phyloP scores from a whole-genome alignment of 2,329 filamentous ascomycete genomes.

The Diplodia seriata region DNA sequence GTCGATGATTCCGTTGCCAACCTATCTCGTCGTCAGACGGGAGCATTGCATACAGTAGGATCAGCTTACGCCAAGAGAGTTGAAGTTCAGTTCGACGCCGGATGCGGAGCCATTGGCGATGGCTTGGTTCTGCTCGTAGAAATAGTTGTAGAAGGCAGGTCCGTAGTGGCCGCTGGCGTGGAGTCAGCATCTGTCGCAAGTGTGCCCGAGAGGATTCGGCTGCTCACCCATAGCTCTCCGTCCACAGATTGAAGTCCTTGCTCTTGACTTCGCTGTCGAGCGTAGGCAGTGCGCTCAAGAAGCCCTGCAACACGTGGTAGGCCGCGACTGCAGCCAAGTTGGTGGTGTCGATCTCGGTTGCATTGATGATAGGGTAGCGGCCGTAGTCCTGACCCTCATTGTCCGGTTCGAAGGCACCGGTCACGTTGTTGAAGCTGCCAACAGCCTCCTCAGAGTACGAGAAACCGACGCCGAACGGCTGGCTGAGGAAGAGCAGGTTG shows the following conservation, averaged over 20 bases:
- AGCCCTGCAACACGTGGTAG: slow-evolving; percentile 64
- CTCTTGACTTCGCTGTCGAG: slow-evolving; percentile 56
- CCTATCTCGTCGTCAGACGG: slow-evolving; percentile 35
- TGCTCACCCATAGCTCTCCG: slow-evolving; percentile 55
- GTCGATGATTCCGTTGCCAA: slow-evolving; percentile 63
- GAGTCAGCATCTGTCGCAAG: slow-evolving; percentile 35
- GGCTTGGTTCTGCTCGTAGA: slow-evolving; percentile 63
- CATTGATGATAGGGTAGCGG: slow-evolving; percentile 59
- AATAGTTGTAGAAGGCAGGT: slow-evolving; percentile 63
- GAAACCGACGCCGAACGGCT: slow-evolving; percentile 66
- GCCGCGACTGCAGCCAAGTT: slow-evolving; percentile 62
- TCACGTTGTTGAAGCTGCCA: slow-evolving; percentile 48
- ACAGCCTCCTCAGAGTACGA: slow-evolving; percentile 50
- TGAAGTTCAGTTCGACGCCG: slow-evolving; percentile 61
- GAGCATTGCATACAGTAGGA: not conserved
- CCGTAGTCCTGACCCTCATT: slow-evolving; percentile 53
- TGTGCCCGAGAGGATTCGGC: slow-evolving; percentile 34
- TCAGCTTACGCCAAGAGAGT: slow-evolving; percentile 54
- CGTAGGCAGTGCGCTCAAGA: slow-evolving; percentile 57
- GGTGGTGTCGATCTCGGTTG: slow-evolving; percentile 61
- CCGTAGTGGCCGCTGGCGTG: slow-evolving; percentile 56
- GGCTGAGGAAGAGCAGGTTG: slow-evolving; percentile 68
- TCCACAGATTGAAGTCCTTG: slow-evolving; percentile 65
- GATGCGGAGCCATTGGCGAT: slow-evolving; percentile 58
- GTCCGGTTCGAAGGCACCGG: slow-evolving; percentile 56